Base-by-base conservation (phyloP, 805 yeast species). In the Danielozyma ontarioensis region DNA sequence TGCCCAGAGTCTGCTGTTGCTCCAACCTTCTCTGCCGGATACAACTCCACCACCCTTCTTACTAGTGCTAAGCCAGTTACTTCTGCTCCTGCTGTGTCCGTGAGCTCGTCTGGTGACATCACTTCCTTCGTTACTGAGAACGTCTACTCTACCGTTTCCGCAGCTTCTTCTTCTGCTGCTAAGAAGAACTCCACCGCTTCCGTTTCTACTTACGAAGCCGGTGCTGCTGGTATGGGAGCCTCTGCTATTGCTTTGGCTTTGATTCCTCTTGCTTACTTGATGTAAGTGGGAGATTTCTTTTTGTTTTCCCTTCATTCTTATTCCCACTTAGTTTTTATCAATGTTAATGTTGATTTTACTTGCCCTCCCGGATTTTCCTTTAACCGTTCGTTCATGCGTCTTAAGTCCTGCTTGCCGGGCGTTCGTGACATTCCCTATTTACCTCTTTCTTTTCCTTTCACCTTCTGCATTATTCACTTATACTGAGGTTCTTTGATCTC, bases 241-340 rank as follows among this genome's bases (percentile, higher is more conserved):
- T 56, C 64, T 15, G 37, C 51, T 40, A 34, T 49, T 21, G 64
- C 63, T 27, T 35, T 53, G 28, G 44, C 51, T 29, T 53, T 59
- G 37, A 39, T 60, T 31, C 59, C 68, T 35, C 53, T 57, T 38
- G 67, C 61, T 34, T 57, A 55, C 55, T 53, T 62, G 45, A 36
- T 62, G 45, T 62, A 58, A 57, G 32, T 17, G 23, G n/a, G 29
- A 30, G 32, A 28, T 28, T 13, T 6, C 22, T 10, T 10, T 19
- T 19, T 19, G 10, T 19, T 19, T 19, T 6, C n/a, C n/a, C n/a
- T n/a, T n/a, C n/a, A n/a, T n/a, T n/a, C n/a, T n/a, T n/a, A n/a
- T n/a, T n/a, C n/a, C n/a, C n/a, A n/a, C n/a, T n/a, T n/a, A n/a
- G n/a, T n/a, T n/a, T n/a, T n/a, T n/a, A n/a, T n/a, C n/a, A n/a